These are phyloP conservation scores for Pseudonitzschia pungens DNA, from an alignment of 108 stramenopile species.

Conservation along the genomic window DNA sequence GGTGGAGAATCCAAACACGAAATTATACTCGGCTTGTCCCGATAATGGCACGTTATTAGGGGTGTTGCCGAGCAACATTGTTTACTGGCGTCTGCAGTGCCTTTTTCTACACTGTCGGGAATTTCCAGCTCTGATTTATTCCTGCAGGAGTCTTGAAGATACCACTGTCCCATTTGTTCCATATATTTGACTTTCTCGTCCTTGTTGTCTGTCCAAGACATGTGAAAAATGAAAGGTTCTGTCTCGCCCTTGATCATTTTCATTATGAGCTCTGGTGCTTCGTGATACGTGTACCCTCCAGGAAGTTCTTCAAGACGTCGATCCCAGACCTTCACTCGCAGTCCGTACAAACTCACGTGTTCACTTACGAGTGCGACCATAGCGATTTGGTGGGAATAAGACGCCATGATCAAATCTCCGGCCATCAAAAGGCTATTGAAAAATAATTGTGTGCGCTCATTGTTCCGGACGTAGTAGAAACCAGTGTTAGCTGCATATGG, in stretches of 20 bases:
- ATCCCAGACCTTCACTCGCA: constrained; percentile 62
- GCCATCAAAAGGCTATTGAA: constrained; percentile 58
- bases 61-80: constrained; percentile 67
- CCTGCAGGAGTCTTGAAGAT: constrained; percentile 47
- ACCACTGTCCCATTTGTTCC: constrained; percentile 74
- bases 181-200: constrained; percentile 68
- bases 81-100: neutral
- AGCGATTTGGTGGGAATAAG: constrained; percentile 69
- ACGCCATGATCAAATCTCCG: constrained; percentile 61
- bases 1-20: constrained; percentile 68
- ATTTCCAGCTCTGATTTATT: constrained; percentile 17
- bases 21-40: constrained; percentile 76
- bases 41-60: constrained; percentile 62
- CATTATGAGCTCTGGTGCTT: constrained; percentile 41
- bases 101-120: too few relatives aligned
- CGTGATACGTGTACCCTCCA: constrained; percentile 52
- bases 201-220: constrained; percentile 62
- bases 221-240: constrained; percentile 48
- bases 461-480: constrained; percentile 83
- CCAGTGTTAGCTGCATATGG: constrained; percentile 30
- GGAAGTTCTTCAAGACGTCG: constrained; percentile 61
- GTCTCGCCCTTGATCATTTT: constrained; percentile 26
- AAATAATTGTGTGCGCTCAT: constrained; percentile 59
- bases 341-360: constrained; percentile 63
- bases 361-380: constrained; percentile 63